Evolutionary conservation across 164 flowering plant species (phyloP), one percentile per base, ranked within the genome.

Genomic region (Aristolochia contorta): DNA sequence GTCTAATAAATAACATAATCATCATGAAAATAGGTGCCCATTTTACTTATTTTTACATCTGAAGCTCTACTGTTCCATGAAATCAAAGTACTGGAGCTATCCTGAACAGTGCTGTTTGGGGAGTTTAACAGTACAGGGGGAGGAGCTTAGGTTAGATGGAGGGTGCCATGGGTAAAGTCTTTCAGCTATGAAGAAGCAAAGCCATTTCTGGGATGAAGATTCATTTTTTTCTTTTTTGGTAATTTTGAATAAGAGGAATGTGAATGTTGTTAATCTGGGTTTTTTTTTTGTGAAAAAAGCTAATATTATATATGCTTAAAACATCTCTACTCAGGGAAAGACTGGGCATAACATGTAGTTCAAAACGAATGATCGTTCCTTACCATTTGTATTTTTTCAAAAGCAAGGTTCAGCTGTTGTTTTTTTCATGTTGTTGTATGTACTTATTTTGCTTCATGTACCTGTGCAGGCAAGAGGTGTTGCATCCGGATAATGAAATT

Each of bases 31-130:
- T n/a, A 53, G 63, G 68, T 12, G 7, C 0, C 96, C 96, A 52
- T 67, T 32, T n/a, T n/a, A n/a, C 4, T 30, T 4, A 61, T 67
- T 73, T 62, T 22, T 69, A n/a, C n/a, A 61, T 87, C 96, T 0
- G 86, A 81, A 32, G 98, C 96, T 66, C 78, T 87, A 58, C 75
- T 54, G 56, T 75, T 64, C 87, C 88, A 84, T 9, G 87, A 72
- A 27, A 93, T 86, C 14, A 83, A 70, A 0, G 89, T 81, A 8
- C 68, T 51, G 0, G 62, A 62, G 16, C 64, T 70, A 48, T 62
- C 43, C 2, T 56, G 96, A 72, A 90, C 88, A 19, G 89, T 60
- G 7, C 76, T 58, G 50, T 85, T 90, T 59, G 93, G 88, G 5
- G 93, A 86, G 47, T 86, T 75, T 65, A 47, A 73, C 43, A 82